Conservation (phyloP, 2,329 filamentous ascomycete genomes). For the Colletotrichum zoysiae region DNA sequence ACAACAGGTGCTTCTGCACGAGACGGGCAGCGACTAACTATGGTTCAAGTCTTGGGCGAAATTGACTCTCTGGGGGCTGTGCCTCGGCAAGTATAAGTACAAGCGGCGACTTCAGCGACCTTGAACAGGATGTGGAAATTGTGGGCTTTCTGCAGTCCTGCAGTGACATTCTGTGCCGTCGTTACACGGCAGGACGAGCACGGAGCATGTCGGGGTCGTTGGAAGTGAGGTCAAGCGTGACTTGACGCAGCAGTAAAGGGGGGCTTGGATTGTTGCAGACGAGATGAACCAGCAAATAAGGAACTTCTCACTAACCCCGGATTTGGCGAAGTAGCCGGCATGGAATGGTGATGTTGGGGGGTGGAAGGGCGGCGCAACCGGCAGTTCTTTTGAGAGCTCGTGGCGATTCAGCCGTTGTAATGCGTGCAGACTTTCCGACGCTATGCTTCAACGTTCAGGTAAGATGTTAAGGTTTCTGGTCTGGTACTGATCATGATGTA, state of each 20-base stretch:
- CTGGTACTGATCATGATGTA: constrained; percentile 20
- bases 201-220: constrained; percentile 31
- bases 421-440: background rate
- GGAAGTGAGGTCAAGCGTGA: constrained; percentile 31
- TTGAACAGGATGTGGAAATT: background rate
- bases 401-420: background rate
- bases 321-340: constrained; percentile 18
- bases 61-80: background rate
- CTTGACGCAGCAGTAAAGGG: constrained; percentile 11
- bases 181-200: constrained; percentile 36
- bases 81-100: background rate
- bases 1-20: background rate
- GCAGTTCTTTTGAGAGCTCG: background rate
- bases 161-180: constrained; percentile 39
- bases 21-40: too few relatives aligned
- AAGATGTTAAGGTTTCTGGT: constrained; percentile 3
- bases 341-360: background rate
- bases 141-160: constrained; percentile 11
- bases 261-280: constrained; percentile 3
- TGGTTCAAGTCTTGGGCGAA: background rate
- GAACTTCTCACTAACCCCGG: constrained; percentile 15
- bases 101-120: background rate
- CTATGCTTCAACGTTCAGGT: background rate
- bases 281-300: constrained; percentile 36
- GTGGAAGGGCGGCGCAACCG: background rate